Percentiles rank a stretch among this genome's conserved stretches.
Evolutionary conservation across 192 early-diverging fungal species (phyloP).

Genomic region (Tieghemiomyces parasiticus): DNA sequence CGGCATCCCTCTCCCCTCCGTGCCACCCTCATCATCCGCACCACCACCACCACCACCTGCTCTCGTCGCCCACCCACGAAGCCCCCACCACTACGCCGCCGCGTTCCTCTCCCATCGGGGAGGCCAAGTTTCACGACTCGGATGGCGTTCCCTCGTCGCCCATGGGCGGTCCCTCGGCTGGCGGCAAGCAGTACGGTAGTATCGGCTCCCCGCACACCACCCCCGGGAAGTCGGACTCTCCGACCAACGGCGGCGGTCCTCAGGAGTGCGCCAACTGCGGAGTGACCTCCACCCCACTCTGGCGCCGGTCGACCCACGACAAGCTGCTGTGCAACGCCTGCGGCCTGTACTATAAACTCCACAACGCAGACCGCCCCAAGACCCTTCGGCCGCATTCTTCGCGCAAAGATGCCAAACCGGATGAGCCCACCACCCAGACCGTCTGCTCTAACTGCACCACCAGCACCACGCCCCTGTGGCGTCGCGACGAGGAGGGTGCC

Average conservation of each 20-base stretch:
- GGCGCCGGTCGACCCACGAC: conserved; percentile 78
- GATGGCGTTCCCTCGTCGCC: too few species aligned
- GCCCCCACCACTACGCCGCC: too few species aligned
- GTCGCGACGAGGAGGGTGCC: conserved; percentile 75
- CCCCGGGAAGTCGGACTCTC: too few species aligned
- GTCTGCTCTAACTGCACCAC: conserved; percentile 70
- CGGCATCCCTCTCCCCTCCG: too few species aligned
- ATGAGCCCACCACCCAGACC: conserved; percentile 17
- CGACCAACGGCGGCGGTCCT: conserved; percentile 18
- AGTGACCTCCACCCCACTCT: conserved; percentile 79
- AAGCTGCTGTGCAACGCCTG: conserved; percentile 93
- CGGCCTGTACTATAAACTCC: conserved; percentile 90
- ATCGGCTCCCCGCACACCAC: too few species aligned
- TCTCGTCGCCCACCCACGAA: too few species aligned
- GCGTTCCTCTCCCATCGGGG: too few species aligned
- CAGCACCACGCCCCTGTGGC: conserved; percentile 90
- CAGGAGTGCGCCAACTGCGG: conserved; percentile 51
- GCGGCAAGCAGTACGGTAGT: too few species aligned
- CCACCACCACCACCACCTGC: too few species aligned
- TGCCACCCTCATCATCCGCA: too few species aligned
- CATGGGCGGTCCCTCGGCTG: too few species aligned
- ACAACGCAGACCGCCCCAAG: conserved; percentile 71
- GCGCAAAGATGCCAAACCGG: conserved; percentile 29
- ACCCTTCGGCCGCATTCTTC: conserved; percentile 64
- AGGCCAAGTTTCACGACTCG: too few species aligned